phyloP scores from a whole-genome alignment of 169 alveolate genomes.

The Eimeria sp. region DNA sequence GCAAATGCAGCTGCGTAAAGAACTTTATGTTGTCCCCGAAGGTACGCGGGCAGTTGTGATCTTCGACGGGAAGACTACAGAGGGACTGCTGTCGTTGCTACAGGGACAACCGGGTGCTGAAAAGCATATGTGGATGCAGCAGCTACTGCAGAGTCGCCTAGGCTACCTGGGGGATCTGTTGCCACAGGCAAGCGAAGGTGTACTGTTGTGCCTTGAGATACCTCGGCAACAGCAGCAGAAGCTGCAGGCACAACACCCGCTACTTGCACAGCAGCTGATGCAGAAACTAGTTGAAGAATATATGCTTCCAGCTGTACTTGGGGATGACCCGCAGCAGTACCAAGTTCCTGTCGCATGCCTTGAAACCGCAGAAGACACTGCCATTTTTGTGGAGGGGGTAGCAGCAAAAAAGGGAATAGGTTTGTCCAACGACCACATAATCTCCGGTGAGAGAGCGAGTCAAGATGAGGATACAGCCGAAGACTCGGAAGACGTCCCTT shows the following conservation, averaged over 20 bases:
- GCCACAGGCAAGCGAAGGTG: conserved; percentile 28
- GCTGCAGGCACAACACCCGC: conserved; percentile 13
- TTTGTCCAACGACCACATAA: background rate
- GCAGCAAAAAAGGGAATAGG: conserved; percentile 8
- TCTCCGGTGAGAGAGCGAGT: background rate
- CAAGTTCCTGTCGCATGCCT: conserved; percentile 54
- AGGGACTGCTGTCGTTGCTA: conserved; percentile 8
- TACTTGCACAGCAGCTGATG: conserved; percentile 36
- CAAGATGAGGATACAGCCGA: background rate
- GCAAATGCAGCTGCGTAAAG: background rate
- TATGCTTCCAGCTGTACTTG: conserved; percentile 48
- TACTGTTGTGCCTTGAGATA: conserved; percentile 47
- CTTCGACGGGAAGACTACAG: conserved; percentile 61
- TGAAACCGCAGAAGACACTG: conserved; percentile 24
- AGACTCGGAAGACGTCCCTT: conserved; percentile 7
- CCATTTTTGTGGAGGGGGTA: conserved; percentile 12
- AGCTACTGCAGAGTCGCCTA: conserved; percentile 64
- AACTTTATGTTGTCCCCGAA: background rate
- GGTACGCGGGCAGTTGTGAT: conserved; percentile 58
- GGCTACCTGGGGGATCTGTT: conserved; percentile 20
- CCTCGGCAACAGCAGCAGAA: conserved; percentile 35
- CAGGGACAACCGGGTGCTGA: conserved; percentile 12
- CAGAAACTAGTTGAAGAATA: conserved; percentile 43
- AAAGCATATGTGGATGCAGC: conserved; percentile 42
- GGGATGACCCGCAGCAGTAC: conserved; percentile 42